These are phyloP conservation scores for Trypanosoma mega DNA, from an alignment of 208 protist species.

Conservation along the genomic window DNA sequence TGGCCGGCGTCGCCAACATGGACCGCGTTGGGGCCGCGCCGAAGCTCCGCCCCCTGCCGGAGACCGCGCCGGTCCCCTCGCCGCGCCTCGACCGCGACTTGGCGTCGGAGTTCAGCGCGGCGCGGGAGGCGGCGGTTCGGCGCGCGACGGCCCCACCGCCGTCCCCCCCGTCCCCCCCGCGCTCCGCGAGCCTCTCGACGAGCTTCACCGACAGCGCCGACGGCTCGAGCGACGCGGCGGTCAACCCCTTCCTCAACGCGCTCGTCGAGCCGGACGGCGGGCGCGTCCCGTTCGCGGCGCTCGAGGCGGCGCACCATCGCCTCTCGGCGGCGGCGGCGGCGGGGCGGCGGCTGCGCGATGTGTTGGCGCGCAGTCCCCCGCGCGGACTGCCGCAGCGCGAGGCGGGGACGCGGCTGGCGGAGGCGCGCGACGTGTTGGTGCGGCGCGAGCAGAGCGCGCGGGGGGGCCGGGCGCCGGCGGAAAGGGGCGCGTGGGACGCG, in stretches of 20 bases:
- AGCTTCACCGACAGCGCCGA: not conserved
- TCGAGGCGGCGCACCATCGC: conserved; percentile 41
- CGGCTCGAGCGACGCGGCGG: not conserved
- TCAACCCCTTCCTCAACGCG: conserved; percentile 14
- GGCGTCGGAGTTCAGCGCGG: conserved; percentile 12
- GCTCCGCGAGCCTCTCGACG: not conserved
- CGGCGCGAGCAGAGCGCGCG: conserved; percentile 40
- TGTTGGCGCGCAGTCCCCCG: conserved; percentile 20
- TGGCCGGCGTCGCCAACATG: conserved; percentile 2
- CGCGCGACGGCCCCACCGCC: not conserved
- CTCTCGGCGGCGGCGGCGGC: conserved; percentile 23
- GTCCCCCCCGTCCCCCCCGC: conserved; percentile 2
- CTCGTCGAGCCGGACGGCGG: not conserved
- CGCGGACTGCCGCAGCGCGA: conserved; percentile 47
- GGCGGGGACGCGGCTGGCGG: conserved; percentile 24
- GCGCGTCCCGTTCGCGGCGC: conserved; percentile 22
- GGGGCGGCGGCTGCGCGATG: conserved; percentile 16
- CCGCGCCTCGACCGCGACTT: conserved; percentile 12
- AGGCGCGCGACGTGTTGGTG: conserved; percentile 40
- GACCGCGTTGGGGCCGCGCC: not conserved
- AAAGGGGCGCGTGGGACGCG: conserved; percentile 27
- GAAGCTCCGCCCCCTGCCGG: not conserved
- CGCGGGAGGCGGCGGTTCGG: not conserved
- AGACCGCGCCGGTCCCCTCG: not conserved
- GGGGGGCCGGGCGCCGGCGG: conserved; percentile 28